Percentiles rank a stretch among this genome's conserved stretches.
These are phyloP conservation scores for Botrytis medusae DNA, from an alignment of 2,329 filamentous ascomycete species.

Conservation along the genomic window DNA sequence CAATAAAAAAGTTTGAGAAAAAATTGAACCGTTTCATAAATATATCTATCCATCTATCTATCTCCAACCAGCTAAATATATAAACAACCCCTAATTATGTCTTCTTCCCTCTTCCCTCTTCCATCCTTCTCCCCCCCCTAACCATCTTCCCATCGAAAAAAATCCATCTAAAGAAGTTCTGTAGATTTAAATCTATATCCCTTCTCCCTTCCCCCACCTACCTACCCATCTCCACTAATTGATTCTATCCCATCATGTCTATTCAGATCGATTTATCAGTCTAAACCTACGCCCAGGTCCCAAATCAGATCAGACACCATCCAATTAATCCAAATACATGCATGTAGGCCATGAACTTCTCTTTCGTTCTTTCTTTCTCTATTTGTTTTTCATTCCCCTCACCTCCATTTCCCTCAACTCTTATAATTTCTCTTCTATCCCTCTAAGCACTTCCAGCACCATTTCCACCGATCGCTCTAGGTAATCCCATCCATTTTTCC, in stretches of 20 bases:
- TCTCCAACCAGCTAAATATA: neutral
- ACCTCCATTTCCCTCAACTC: neutral
- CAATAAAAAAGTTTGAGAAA: too few relatives aligned
- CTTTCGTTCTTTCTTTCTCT: neutral
- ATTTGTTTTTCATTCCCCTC: neutral
- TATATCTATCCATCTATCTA: neutral
- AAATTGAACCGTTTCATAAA: neutral
- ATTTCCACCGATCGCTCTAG: conserved; percentile 36
- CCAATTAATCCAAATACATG: conserved; percentile 1
- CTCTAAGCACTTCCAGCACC: conserved; percentile 6
- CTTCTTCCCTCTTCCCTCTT: neutral
- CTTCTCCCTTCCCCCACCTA: neutral
- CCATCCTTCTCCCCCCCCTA: too few relatives aligned
- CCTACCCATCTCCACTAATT: neutral
- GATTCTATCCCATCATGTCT: neutral
- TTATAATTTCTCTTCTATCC: neutral
- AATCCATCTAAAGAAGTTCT: neutral
- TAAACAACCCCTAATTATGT: neutral
- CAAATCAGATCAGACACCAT: neutral
- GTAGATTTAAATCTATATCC: neutral
- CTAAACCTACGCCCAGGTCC: neutral
- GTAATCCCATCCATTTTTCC: conserved; percentile 36
- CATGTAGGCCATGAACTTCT: neutral
- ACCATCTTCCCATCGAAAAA: too few relatives aligned
- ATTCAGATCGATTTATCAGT: neutral